Base-by-base conservation (phyloP, 2,329 filamentous ascomycete species). In the Beauveria bassiana region DNA sequence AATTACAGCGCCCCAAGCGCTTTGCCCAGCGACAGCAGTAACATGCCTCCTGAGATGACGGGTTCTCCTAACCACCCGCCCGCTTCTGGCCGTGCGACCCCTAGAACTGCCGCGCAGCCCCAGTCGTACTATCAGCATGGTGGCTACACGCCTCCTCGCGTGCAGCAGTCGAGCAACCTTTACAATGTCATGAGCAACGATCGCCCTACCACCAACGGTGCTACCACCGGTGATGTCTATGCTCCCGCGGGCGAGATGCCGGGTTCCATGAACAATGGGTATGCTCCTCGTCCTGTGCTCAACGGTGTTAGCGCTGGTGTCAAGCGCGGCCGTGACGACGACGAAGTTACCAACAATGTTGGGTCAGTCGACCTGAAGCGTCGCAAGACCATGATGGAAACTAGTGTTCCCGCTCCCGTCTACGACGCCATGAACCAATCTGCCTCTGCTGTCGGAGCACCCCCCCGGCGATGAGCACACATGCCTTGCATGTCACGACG, bases 141-240 rank as follows among this genome's bases (percentile, higher is more conserved):
- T 56, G 87, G 87, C 28, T 96, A 96, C 76, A 93, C 91, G 1
- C 89, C 93, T 54, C 91, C 92, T 24, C 87, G 91, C 47, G 26
- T 83, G 9, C 78, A 81, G 62, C 80, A 86, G 63, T 87, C 90
- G 1, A 93, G 90, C 78, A 96, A 86, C 71, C 79, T 96, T 56
- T 96, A 96, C 80, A 96, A 87, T 73, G 88, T 96, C 65, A 92
- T 96, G 78, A 93, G 88, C 72, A 91, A 90, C 71, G 89, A 91
- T 63, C 84, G 90, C 28, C 84, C 79, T 53, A 76, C 85, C 12
- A 78, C 83, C 20, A 91, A 90, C 66, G 88, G 88, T n/a, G 81
- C 80, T 34, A 75, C 84, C 14, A 76, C 81, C 22, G 82, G 82
- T 55, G 90, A 96, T 66, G 83, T 87, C 7, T 96, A 96, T 71